Evolutionary conservation across 176 grass and related monocot genomes (phyloP).

Genomic region (Oryza coarctata): DNA sequence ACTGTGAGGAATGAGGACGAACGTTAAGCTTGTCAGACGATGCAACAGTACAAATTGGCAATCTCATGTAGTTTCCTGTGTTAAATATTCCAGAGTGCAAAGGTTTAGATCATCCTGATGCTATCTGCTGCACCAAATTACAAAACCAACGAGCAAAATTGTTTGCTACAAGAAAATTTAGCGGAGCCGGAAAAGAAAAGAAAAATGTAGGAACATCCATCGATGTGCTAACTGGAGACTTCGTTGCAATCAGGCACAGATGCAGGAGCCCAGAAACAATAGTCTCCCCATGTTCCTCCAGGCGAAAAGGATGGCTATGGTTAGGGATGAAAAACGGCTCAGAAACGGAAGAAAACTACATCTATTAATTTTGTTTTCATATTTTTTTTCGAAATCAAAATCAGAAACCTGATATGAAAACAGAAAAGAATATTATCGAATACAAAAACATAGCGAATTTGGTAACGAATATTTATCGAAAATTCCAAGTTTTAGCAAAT

Average conservation of each 20-base stretch:
- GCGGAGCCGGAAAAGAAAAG: not conserved
- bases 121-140: conserved; percentile 18
- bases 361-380: too few species aligned
- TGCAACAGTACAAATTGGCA: not conserved
- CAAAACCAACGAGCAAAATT: conserved; percentile 35
- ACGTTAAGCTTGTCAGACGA: not conserved
- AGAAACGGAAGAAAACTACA: too few species aligned
- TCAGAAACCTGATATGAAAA: too few species aligned
- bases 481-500: too few species aligned
- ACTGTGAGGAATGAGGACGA: not conserved
- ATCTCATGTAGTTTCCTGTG: conserved; percentile 27
- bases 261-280: conserved; percentile 11
- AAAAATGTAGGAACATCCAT: not conserved
- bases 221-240: conserved; percentile 20
- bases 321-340: too few species aligned
- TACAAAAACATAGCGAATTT: too few species aligned
- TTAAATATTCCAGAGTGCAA: conserved; percentile 10
- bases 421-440: too few species aligned
- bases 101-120: conserved; percentile 11
- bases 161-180: conserved; percentile 13
- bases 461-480: too few species aligned
- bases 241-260: conserved; percentile 8
- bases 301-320: not conserved
- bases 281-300: not conserved
- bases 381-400: too few species aligned